Evolutionary conservation across 2,329 filamentous ascomycete species (phyloP).

Genomic region (Myriosclerotinia curreyana): DNA sequence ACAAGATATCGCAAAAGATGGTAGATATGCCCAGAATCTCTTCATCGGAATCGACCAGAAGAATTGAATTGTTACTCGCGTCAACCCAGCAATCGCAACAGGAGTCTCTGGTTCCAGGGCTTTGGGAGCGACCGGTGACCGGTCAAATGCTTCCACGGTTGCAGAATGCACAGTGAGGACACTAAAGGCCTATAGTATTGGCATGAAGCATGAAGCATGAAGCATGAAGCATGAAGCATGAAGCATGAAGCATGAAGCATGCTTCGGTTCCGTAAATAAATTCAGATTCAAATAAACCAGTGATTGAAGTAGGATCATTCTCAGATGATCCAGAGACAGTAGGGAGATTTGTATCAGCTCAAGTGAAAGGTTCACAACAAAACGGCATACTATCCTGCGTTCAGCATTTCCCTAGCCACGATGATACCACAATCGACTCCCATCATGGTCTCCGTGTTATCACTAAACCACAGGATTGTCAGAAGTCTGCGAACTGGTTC

Average conservation of each 20-base stretch:
- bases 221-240: too few species aligned
- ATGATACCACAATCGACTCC: slow-evolving; percentile 46
- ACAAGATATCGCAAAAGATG: slow-evolving; percentile 42
- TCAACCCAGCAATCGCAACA: slow-evolving; percentile 42
- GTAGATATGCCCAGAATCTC: slow-evolving; percentile 43
- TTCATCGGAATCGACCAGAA: slow-evolving; percentile 48
- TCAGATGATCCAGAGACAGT: slow-evolving; percentile 45
- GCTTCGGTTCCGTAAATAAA: slow-evolving; percentile 46
- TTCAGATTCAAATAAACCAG: slow-evolving; percentile 45
- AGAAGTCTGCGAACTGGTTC: slow-evolving; percentile 45
- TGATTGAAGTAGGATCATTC: slow-evolving; percentile 45
- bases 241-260: too few species aligned
- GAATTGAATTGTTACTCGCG: slow-evolving; percentile 45
- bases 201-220: slow-evolving; percentile 44
- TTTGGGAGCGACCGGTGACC: slow-evolving; percentile 43
- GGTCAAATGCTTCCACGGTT: slow-evolving; percentile 39
- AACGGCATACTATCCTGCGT: slow-evolving; percentile 44
- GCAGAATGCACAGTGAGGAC: slow-evolving; percentile 43
- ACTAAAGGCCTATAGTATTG: slow-evolving; percentile 43
- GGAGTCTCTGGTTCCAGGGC: slow-evolving; percentile 46
- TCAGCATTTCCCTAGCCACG: slow-evolving; percentile 48
- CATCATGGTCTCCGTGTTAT: slow-evolving; percentile 45
- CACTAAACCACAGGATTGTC: slow-evolving; percentile 40
- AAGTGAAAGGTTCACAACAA: slow-evolving; percentile 42
- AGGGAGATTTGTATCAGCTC: slow-evolving; percentile 43